Conservation (phyloP, 176 grass and related monocot genomes). For the Oryza meridionalis region DNA sequence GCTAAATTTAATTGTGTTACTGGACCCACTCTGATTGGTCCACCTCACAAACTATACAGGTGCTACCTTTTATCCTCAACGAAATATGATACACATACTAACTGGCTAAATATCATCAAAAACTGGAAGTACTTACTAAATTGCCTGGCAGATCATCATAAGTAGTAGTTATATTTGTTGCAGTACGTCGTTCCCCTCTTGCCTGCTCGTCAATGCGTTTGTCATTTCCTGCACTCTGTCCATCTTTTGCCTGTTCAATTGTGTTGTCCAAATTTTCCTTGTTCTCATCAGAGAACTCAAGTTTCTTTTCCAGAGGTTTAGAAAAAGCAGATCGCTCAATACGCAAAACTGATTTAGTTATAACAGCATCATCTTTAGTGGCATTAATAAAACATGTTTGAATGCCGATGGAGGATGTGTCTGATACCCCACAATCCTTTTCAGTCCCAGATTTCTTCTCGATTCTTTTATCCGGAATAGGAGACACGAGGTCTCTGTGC, state of each 20-base stretch:
- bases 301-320: conserved; percentile 44
- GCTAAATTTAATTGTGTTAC: conserved; percentile 22
- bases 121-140: conserved; percentile 45
- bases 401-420: conserved; percentile 31
- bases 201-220: conserved; percentile 2
- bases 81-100: not conserved
- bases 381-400: conserved; percentile 39
- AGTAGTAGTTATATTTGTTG: conserved; percentile 24
- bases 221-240: conserved; percentile 5
- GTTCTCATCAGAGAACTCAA: conserved; percentile 39
- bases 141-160: conserved; percentile 17
- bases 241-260: conserved; percentile 34
- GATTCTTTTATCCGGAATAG: conserved; percentile 60
- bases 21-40: not conserved
- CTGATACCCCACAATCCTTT: conserved; percentile 23
- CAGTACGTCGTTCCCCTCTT: conserved; percentile 3
- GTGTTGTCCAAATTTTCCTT: conserved; percentile 36
- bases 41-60: not conserved
- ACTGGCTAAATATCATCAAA: not conserved
- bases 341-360: conserved; percentile 28
- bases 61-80: conserved; percentile 21
- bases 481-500: conserved; percentile 68
- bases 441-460: conserved; percentile 54
- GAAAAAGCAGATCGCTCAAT: conserved; percentile 28
- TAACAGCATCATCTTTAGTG: conserved; percentile 31